Percentiles rank a stretch among this genome's conserved stretches.
phyloP scores from a whole-genome alignment of 2,329 filamentous ascomycete species.

The Diaporthe nobilis region DNA sequence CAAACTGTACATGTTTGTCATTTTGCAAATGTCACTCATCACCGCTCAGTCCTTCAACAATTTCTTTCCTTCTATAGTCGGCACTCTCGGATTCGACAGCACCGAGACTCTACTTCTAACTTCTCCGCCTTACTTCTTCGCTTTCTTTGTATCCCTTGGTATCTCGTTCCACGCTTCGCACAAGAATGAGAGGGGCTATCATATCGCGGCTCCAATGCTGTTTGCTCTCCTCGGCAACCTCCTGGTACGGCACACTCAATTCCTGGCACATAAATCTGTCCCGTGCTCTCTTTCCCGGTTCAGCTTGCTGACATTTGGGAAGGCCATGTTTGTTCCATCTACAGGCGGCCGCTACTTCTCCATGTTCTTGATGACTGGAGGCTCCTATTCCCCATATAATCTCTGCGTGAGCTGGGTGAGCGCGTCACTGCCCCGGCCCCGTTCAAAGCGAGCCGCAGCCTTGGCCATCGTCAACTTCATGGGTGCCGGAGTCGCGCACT shows the following conservation, averaged over 20 bases:
- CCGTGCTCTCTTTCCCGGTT: background rate
- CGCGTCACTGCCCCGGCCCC: conserved; percentile 46
- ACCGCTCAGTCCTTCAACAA: conserved; percentile 45
- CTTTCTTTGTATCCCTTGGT: conserved; percentile 41
- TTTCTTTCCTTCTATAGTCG: conserved; percentile 44
- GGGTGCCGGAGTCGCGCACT: conserved; percentile 45
- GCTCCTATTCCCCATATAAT: conserved; percentile 43
- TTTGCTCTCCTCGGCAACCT: conserved; percentile 43
- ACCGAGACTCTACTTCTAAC: conserved; percentile 42
- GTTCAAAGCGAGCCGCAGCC: conserved; percentile 44
- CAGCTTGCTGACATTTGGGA: background rate
- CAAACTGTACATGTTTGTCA: conserved; percentile 47
- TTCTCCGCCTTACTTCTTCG: conserved; percentile 44
- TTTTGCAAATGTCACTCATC: conserved; percentile 46
- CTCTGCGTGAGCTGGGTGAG: conserved; percentile 44
- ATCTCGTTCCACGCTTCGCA: conserved; percentile 46
- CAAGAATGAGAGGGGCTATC: conserved; percentile 45
- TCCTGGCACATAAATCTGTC: too few species aligned
- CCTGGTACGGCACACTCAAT: background rate
- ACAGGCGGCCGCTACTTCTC: conserved; percentile 35
- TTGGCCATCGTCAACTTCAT: conserved; percentile 48
- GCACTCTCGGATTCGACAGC: conserved; percentile 42
- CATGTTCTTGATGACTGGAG: conserved; percentile 45
- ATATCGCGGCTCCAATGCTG: conserved; percentile 44
- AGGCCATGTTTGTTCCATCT: conserved; percentile 34